Base-by-base conservation (phyloP, 148 eudicot species). In the Fagopyrum tataricum region DNA sequence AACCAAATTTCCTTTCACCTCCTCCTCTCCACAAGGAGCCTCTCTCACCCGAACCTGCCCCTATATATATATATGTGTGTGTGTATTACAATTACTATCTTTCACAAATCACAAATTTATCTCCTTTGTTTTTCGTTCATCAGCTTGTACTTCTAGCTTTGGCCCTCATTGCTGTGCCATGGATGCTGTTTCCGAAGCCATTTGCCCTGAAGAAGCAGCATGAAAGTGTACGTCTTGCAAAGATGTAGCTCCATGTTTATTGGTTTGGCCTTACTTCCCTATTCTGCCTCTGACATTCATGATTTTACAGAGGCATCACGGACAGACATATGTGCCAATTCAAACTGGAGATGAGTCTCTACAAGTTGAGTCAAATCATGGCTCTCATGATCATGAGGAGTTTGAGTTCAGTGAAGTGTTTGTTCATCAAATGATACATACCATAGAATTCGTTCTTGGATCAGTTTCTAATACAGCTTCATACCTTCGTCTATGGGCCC, bases 131-230 rank as follows among this genome's bases (percentile, higher is more conserved):
- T 39, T 72, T 40, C 21, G 11, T 78, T 44, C 10, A 39, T 69
- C 64, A 44, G 58, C 72, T 71, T 72, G 23, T 88, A 67, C 85
- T 95, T 85, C 80, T 95, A 81, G 76, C 87, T 71, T 72, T 81
- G 64, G 98, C 97, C 67, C 39, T 95, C 49, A 66, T 95, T 79
- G 98, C 97, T 21, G 98, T 91, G 79, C 97, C 98, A 79, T 95
- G 98, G 98, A 95, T 95, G 97, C 98, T 95, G 59, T 90, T 95
- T 75, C 98, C 98, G 37, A 95, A 95, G 85, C 98, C 98, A 74
- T 95, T 95, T 74, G 91, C 91, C 82, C 77, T 95, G 81, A 95
- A 76, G 86, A 95, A 83, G 82, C 93, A 80, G 76, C 89, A 95
- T 74, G 78, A 88, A 79, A 48, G 75, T 37, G 98, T 95, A 85